Evolutionary conservation across 495 filamentous ascomycete species (phyloP), one percentile per base, ranked within the genome.

Genomic region (Lophiotrema nucula): DNA sequence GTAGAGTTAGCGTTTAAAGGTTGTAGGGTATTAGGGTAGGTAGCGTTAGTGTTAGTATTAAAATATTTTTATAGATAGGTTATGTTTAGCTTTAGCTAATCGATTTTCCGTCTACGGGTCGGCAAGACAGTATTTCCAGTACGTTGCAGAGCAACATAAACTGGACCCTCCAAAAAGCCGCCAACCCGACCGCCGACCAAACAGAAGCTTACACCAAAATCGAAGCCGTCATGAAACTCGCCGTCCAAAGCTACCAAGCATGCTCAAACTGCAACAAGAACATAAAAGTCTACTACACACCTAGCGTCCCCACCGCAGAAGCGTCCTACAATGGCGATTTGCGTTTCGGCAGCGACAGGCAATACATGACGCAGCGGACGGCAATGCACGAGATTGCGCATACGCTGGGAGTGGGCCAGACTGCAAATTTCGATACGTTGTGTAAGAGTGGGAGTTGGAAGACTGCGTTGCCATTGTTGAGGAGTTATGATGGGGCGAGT

Each of bases 371-470:
- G 31, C 18, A 60, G 38, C 56, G 56, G 39, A 60, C 56, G 11
- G 56, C 56, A 15, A 53, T 60, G 56, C 56, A 60, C 31, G 56
- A 60, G 19, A 60, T 60, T 23, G n/a, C 25, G 16, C 56, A 60
- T 33, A 60, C 56, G 16, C 42, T 60, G 1, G 56, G 56, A 1
- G 49, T 60, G 15, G 56, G 56, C 4, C 56, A 60, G 21, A 60
- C 56, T 19, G 56, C 56, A 23, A 49, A 47, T 18, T 60, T 60
- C 42, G 56, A 60, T 38, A 15, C 41, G 4, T 53, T 53, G 39
- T 60, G 56, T 31, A 23, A 16, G 27, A 28, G 39, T n/a, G 56
- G 56, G 4, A 43, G 53, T 39, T 60, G 56, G 56, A 31, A 23
- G 26, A 60, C 56, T 26, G 56, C 56, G 48, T 23, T 60, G 25